Conservation (phyloP, 2,329 filamentous ascomycete species). For the Remersonia thermophila region DNA sequence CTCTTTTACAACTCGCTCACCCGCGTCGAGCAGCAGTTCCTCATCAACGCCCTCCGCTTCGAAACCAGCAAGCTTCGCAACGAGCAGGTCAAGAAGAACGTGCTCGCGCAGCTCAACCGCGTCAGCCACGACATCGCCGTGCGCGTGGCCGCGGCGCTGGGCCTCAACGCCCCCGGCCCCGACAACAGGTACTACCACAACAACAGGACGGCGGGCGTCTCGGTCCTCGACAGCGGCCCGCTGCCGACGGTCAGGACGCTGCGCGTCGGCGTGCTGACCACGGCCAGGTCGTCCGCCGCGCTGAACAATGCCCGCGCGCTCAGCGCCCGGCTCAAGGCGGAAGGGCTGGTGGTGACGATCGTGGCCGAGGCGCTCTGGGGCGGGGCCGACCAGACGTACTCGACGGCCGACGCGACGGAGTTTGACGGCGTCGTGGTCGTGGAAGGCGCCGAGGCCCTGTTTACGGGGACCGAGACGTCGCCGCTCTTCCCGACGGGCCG, state of each 20-base stretch:
- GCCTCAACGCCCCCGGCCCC: conserved; percentile 42
- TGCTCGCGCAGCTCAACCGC: conserved; percentile 55
- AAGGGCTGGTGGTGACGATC: conserved; percentile 45
- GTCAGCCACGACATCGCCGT: conserved; percentile 54
- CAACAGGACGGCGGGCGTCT: conserved; percentile 51
- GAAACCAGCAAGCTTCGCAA: conserved; percentile 47
- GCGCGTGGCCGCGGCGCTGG: conserved; percentile 52
- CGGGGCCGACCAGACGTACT: conserved; percentile 52
- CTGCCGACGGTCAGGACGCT: conserved; percentile 50
- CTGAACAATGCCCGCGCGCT: conserved; percentile 38
- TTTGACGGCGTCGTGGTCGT: conserved; percentile 53
- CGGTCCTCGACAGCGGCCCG: conserved; percentile 40
- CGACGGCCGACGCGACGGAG: conserved; percentile 46
- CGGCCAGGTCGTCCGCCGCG: conserved; percentile 27
- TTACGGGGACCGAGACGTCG: conserved; percentile 29
- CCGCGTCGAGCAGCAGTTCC: conserved; percentile 53
- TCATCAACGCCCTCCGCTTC: conserved; percentile 63
- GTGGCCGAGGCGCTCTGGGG: conserved; percentile 45
- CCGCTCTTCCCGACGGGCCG: conserved; percentile 51
- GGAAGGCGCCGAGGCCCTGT: conserved; percentile 40
- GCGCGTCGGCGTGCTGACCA: conserved; percentile 50
- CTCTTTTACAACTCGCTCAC: conserved; percentile 64
- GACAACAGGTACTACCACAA: conserved; percentile 56
- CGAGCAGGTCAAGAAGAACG: conserved; percentile 47
- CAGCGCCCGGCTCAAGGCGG: conserved; percentile 32